These are phyloP conservation scores for Blepharisma stoltei DNA, from an alignment of 73 alveolate genomes.

Conservation along the genomic window DNA sequence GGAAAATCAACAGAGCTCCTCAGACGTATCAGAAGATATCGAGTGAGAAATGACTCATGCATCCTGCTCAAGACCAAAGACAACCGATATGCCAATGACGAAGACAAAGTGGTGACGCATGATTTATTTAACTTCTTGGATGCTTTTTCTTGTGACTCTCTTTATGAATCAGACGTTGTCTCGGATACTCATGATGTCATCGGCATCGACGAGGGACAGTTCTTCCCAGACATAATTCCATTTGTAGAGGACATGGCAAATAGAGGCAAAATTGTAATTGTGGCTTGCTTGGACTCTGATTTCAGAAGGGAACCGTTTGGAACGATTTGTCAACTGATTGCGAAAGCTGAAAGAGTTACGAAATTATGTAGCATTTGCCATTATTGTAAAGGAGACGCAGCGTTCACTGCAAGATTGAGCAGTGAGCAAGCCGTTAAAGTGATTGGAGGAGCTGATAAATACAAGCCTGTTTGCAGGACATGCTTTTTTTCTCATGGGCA, in stretches of 20 bases:
- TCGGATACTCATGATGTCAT: constrained; percentile 82
- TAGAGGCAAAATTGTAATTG: constrained; percentile 79
- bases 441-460: constrained; percentile 94
- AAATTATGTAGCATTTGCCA: constrained; percentile 86
- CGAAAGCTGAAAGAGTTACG: constrained; percentile 84
- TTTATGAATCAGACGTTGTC: constrained; percentile 57
- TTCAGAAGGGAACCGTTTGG: constrained; percentile 88
- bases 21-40: constrained; percentile 63
- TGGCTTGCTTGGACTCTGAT: constrained; percentile 92
- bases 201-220: constrained; percentile 98
- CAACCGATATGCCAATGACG: constrained; percentile 69
- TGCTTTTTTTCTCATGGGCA: constrained; percentile 51
- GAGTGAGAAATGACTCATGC: constrained; percentile 61
- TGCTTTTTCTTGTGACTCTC: constrained; percentile 52
- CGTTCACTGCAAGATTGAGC: constrained; percentile 80
- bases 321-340: constrained; percentile 70
- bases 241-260: constrained; percentile 82
- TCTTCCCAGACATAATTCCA: constrained; percentile 83
- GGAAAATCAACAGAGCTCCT: constrained; percentile 89
- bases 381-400: constrained; percentile 72
- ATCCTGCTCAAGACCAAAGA: constrained; percentile 70
- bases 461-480: constrained; percentile 92
- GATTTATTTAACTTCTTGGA: constrained; percentile 50
- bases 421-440: constrained; percentile 65
- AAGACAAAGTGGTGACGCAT: constrained; percentile 75